Evolutionary conservation across 2,329 filamentous ascomycete genomes (phyloP), one percentile per base, ranked within the genome.

Genomic region (Colletotrichum magnum): DNA sequence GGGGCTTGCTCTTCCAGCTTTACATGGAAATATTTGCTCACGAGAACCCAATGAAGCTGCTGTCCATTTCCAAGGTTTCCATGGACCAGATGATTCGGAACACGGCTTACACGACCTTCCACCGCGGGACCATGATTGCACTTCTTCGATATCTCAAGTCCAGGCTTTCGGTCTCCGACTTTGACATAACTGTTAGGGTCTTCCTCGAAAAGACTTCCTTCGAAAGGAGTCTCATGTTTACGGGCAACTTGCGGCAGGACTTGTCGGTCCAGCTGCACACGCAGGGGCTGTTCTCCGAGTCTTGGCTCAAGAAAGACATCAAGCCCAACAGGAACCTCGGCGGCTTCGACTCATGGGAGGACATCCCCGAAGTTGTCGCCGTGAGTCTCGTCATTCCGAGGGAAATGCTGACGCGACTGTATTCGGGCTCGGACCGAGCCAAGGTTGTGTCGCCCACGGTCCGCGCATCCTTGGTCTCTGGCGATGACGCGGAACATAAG

Each of bases 21-120:
- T 87, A 87, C 72, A 71, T 78, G 13, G 73, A 79, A 7, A 85
- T 88, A 79, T 87, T 88, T 54, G 59, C 75, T 21, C 56, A 76
- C 24, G 85, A 86, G 71, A 78, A 82, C 53, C 62, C 72, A 50
- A 69, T 69, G 26, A 71, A 53, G 48, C 41, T 67, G 18, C 43
- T 64, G 53, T 26, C 48, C 51, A 12, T 54, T 12, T 71, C 69
- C 53, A 61, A 50, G 51, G 61, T 66, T 13, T 67, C 39, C 26
- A 43, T 59, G 28, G 45, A 58, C 13, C 64, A 69, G 52, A 16
- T 70, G 13, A 45, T 72, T 41, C 54, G 26, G 1, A 70, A 54
- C 6, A 66, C 63, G 7, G 64, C 63, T 1, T 79, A 79, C 48
- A 72, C 77, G 0, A 72, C 73, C 21, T 82, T 79, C 62, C 80